Evolutionary conservation across 225 moss, liverwort and hornwort genomes (phyloP).

Genomic region (Bryoerythrophyllum caledonicum): DNA sequence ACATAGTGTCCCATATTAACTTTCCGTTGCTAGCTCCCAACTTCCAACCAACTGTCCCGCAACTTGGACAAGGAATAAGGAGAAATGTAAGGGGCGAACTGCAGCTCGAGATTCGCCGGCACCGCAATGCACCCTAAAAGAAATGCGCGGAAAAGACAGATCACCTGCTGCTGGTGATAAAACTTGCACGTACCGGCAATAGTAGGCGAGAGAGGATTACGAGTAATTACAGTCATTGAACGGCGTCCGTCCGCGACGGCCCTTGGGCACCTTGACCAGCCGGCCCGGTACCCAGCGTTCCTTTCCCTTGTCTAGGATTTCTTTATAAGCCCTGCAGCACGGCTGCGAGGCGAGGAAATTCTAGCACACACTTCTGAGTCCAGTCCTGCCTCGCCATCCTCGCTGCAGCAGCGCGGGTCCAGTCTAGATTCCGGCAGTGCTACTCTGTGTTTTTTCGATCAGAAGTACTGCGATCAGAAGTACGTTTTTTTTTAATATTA

Average conservation of each 20-base stretch:
- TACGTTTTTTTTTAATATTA: background rate
- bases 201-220: background rate
- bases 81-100: slow-evolving; percentile 4
- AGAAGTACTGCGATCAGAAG: too few species aligned
- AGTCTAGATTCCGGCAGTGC: background rate
- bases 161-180: background rate
- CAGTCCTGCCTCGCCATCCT: background rate
- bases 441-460: background rate
- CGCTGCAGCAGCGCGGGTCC: background rate
- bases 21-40: background rate
- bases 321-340: slow-evolving; percentile 20
- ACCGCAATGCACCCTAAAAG: background rate
- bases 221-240: background rate
- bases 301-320: background rate
- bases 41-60: background rate
- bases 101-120: slow-evolving; percentile 8
- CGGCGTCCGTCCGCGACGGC: slow-evolving; percentile 19
- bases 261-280: slow-evolving; percentile 18
- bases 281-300: background rate
- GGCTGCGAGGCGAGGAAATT: background rate
- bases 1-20: background rate
- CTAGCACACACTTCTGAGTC: background rate
- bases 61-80: background rate
- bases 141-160: background rate
- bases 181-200: background rate